Base-by-base conservation (phyloP, 495 filamentous ascomycete species). In the Xylaria longipes region DNA sequence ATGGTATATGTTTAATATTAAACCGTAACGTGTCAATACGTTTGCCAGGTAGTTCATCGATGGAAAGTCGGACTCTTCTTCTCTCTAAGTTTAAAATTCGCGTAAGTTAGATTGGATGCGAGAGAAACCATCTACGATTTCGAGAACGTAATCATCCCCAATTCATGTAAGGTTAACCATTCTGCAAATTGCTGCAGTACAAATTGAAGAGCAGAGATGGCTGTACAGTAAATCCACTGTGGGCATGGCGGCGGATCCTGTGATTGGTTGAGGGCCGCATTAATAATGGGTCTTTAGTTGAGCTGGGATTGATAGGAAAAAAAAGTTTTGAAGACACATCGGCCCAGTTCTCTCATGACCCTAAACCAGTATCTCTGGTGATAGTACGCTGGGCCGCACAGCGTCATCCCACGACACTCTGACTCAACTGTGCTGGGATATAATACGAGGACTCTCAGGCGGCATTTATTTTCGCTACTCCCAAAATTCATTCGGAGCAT, bases 401-500 rank as follows among this genome's bases (percentile, higher is more conserved):
- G 17, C 45, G 11, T 50, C 63, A 20, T 43, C 65, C 50, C 29
- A 54, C 33, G 12, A 52, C 35, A 20, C 22, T 57, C 9, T 9
- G 17, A 12, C 3, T 57, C 33, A 25, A 56, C 43, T 29, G 48
- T 12, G 17, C 48, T 20, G 12, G 17, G 33, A 52, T 39, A 62
- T 63, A 69, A 45, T 45, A 31, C 65, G 14, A 22, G 25, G n/a
- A 4, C 11, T 41, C n/a, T 25, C 31, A 22, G 15, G 1, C 50
- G 22, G 33, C 50, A 2, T 46, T 54, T 9, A 17, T 14, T 58
- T 33, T 37, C 58, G 65, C 46, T 14, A 11, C 58, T 20, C 4
- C 25, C 20, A n/a, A 37, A 27, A 29, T 14, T 3, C 5, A 27
- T 52, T 8, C 37, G 64, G 72, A 82, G 46, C 72, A 98, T 99